Conservation (phyloP, 2,329 filamentous ascomycete genomes). For the Pseudogymnoascus sp. region DNA sequence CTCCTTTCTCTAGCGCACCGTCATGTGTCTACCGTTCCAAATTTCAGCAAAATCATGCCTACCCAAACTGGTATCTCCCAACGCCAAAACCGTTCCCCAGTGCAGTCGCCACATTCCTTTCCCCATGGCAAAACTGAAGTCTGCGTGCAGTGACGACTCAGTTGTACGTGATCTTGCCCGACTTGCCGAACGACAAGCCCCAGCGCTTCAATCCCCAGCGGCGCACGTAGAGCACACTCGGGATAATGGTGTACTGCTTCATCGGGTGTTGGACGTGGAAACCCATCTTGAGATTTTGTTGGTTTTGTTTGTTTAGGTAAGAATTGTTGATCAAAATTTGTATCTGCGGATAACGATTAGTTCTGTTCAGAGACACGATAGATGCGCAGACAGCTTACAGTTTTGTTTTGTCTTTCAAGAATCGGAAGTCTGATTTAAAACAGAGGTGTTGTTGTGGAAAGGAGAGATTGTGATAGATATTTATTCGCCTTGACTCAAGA, state of each 20-base stretch:
- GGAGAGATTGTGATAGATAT: neutral
- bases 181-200: constrained; percentile 16
- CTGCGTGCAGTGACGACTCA: neutral
- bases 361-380: neutral
- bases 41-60: neutral
- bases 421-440: neutral
- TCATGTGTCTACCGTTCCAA: neutral
- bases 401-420: neutral
- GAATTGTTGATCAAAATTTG: neutral
- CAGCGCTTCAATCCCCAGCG: constrained; percentile 19
- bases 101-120: neutral
- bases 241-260: constrained; percentile 19
- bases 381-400: neutral
- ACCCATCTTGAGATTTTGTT: constrained; percentile 8
- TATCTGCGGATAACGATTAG: neutral
- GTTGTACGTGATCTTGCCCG: constrained; percentile 13
- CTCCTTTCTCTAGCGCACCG: neutral
- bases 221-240: constrained; percentile 17
- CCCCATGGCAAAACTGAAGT: neutral
- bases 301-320: neutral
- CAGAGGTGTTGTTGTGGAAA: neutral
- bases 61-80: neutral
- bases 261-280: constrained; percentile 14
- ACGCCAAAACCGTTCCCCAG: neutral
- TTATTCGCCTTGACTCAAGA: constrained; percentile 1